These are phyloP conservation scores for Lactarius indigo DNA, from an alignment of 768 basidiomycete genomes.

Conservation along the genomic window DNA sequence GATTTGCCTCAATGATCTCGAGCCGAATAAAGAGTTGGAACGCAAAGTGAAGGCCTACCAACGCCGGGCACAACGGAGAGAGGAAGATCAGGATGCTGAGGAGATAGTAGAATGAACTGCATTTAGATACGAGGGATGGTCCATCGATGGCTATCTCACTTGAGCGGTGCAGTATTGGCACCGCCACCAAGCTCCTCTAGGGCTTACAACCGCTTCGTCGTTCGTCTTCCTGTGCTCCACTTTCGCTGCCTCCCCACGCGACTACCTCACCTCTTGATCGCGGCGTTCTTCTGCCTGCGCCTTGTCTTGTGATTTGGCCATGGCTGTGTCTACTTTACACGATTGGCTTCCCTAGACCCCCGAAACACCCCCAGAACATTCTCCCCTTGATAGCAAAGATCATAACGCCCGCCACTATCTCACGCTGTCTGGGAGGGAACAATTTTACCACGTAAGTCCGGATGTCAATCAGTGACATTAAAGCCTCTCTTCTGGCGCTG, in stretches of 20 bases:
- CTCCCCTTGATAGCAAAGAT: neutral
- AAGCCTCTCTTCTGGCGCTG: neutral
- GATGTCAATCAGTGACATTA: neutral
- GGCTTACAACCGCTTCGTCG: too few relatives aligned
- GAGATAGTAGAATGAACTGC: constrained; percentile 54
- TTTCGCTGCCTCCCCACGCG: neutral
- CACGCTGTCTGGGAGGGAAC: constrained; percentile 9
- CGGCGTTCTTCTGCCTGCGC: neutral
- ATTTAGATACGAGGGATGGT: neutral
- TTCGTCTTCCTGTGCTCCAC: neutral
- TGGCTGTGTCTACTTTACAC: neutral
- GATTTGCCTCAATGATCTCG: constrained; percentile 50
- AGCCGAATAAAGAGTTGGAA: constrained; percentile 53
- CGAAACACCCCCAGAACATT: neutral
- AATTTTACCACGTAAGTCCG: neutral
- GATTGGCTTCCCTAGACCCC: neutral
- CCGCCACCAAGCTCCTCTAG: neutral
- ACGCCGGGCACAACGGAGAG: constrained; percentile 48
- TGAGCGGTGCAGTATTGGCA: neutral
- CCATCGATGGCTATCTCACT: neutral
- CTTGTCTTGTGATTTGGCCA: neutral
- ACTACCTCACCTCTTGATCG: constrained; percentile 1
- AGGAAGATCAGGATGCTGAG: constrained; percentile 37
- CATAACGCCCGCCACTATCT: neutral
- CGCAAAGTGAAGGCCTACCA: constrained; percentile 57